These are phyloP conservation scores for Trapa bicornis DNA, from an alignment of 345 rosid genomes.

Conservation along the genomic window DNA sequence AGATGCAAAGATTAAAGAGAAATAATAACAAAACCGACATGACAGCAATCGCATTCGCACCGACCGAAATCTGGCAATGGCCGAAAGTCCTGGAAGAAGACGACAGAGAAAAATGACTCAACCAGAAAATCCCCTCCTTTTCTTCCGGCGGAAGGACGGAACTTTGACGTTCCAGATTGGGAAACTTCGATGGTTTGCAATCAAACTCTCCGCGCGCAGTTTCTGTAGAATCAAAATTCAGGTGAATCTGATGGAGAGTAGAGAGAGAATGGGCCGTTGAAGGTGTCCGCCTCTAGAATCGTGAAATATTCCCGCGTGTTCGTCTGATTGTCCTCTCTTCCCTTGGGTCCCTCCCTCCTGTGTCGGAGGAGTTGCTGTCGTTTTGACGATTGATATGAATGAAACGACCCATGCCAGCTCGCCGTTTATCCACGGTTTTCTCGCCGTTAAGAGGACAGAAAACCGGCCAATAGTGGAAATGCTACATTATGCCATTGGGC, in stretches of 20 bases:
- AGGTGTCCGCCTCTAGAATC: constrained; percentile 17
- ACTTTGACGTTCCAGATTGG: neutral
- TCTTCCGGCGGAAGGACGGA: neutral
- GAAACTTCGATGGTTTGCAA: neutral
- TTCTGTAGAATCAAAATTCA: neutral
- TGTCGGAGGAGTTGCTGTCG: neutral
- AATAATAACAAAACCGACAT: neutral
- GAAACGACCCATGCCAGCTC: neutral
- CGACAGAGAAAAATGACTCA: neutral
- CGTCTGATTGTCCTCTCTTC: constrained; percentile 7
- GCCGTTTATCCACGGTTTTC: too few relatives aligned
- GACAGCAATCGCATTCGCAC: neutral
- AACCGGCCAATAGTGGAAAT: neutral
- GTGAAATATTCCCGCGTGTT: constrained; percentile 33
- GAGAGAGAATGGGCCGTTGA: constrained; percentile 13
- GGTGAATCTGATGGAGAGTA: neutral
- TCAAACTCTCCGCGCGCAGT: neutral
- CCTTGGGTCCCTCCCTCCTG: neutral
- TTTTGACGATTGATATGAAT: neutral
- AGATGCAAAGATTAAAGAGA: neutral
- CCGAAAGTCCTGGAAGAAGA: neutral
- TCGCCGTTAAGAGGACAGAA: neutral
- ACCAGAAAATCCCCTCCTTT: neutral
- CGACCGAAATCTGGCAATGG: neutral
- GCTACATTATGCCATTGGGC: neutral